Percentiles rank a stretch among this genome's conserved stretches.
These are phyloP conservation scores for Diplodia corticola DNA, from an alignment of 2,329 filamentous ascomycete species.

Conservation along the genomic window DNA sequence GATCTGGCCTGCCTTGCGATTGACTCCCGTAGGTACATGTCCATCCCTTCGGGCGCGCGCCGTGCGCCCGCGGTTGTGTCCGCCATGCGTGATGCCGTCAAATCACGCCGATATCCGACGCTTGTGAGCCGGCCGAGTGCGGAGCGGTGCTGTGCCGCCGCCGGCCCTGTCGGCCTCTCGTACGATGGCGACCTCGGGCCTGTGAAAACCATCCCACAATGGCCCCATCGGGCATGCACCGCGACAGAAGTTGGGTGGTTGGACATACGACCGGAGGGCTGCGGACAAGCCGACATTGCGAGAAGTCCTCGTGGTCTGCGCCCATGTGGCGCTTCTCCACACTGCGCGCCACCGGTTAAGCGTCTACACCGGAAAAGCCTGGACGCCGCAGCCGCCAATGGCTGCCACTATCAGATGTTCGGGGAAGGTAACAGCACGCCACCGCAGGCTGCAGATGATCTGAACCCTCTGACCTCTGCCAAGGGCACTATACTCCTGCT, in stretches of 20 bases:
- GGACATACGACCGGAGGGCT: neutral
- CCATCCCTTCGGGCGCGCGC: neutral
- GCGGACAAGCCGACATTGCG: neutral
- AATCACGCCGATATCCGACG: conserved; percentile 4
- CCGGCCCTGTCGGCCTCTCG: neutral
- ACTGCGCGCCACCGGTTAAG: conserved; percentile 7
- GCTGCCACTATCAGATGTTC: neutral
- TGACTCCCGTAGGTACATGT: neutral
- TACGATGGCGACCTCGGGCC: neutral
- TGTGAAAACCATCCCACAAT: conserved; percentile 2
- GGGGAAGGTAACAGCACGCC: neutral
- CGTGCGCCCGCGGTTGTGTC: neutral
- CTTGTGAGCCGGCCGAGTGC: conserved; percentile 6
- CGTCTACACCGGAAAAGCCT: conserved; percentile 5
- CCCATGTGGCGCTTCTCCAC: neutral
- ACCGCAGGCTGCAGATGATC: no score
- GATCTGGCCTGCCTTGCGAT: neutral
- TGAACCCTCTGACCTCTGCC: no score
- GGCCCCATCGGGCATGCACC: neutral
- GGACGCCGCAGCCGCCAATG: conserved; percentile 6
- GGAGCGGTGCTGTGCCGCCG: conserved; percentile 15
- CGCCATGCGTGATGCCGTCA: neutral
- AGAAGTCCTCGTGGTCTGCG: neutral
- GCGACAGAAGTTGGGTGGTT: neutral
- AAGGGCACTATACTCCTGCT: no score